Evolutionary conservation across 2,329 filamentous ascomycete genomes (phyloP), one percentile per base, ranked within the genome.

Genomic region (Dothistroma pini): DNA sequence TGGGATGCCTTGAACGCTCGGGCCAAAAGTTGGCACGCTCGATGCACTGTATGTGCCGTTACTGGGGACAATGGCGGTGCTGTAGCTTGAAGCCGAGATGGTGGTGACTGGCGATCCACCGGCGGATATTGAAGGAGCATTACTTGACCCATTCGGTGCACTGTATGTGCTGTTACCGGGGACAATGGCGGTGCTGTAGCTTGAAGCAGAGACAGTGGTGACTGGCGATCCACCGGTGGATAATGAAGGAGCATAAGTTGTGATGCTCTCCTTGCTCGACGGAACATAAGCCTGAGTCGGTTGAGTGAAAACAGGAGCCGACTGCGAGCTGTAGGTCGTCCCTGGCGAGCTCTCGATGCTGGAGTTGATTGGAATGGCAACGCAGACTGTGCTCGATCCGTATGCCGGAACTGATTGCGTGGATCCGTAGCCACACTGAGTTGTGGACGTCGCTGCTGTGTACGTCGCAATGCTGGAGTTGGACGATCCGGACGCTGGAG

Each of bases 301-400:
- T 10, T 14, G 32, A 35, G 55, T 31, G 56, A 10, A 51, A n/a
- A 19, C 56, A 22, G 44, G 56, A 14, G 48, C n/a, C 25, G 56
- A 22, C 11, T 21, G 8, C 8, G 44, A n/a, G 56, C 25, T 41
- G 22, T 47, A 49, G 14, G 35, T 49, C 21, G 54, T 59, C 50
- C 61, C 61, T 21, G 67, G 61, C 34, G 67, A 67, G 2, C 54
- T 62, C 62, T 68, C 65, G 14, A 60, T 60, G 65, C 64, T 69
- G 35, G 65, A 65, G 22, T 52, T 56, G 59, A 21, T 49, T 57
- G 34, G 56, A 14, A 56, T 29, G 47, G 64, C 29, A 31, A 54
- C 48, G 48, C 48, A 50, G 25, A 50, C 48, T 25, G 48, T 50
- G 48, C 48, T 50, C 16, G 58, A 63, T 31, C 41, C 57, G 59